Base-by-base conservation (phyloP, 345 rosid genomes). In the Salix koriyanagi region DNA sequence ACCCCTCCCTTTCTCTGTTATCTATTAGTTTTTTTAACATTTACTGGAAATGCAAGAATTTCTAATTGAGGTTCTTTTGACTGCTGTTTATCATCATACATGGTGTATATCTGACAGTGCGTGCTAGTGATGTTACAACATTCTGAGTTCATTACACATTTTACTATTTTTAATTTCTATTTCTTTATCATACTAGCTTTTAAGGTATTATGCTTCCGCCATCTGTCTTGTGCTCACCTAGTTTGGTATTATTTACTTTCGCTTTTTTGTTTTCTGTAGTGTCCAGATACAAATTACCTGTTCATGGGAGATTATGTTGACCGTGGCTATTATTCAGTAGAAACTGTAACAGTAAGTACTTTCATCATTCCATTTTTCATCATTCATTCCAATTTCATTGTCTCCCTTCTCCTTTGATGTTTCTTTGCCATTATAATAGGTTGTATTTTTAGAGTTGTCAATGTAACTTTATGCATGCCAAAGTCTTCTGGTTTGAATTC, bases 271-370 rank as follows among this genome's bases (percentile, higher is more conserved):
- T 84, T 44, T 71, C 72, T 39, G 34, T 83, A 94, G 98, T 94
- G 97, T 79, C 98, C 98, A 60, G 98, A 94, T 80, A 92, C 97
- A 77, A 94, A 91, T 85, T 94, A 94, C 85, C 83, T 94, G 79
- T 94, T 94, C 80, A 94, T 94, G 98, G 97, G 99, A 83, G 98
- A 95, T 79, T 93, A 95, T 77, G 99, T 95, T 61, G 97, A 95
- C 72, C 97, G 97, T 80, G 97, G 97, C 41, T 95, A 95, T 84
- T 95, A 95, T 80, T 95, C 99, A 54, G 96, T 95, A 67, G 99
- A 95, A 85, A 95, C 99, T 77, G 97, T 95, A 46, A 88, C 99
- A 74, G 99, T 94, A 86, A 60, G 91, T 80, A 58, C 37, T 69
- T 21, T 26, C 7, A 46, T 41, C 21, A 21, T 46, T 26, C n/a